These are phyloP conservation scores for Hymenoscyphus fructigenus DNA, from an alignment of 2,329 filamentous ascomycete species.

Conservation along the genomic window DNA sequence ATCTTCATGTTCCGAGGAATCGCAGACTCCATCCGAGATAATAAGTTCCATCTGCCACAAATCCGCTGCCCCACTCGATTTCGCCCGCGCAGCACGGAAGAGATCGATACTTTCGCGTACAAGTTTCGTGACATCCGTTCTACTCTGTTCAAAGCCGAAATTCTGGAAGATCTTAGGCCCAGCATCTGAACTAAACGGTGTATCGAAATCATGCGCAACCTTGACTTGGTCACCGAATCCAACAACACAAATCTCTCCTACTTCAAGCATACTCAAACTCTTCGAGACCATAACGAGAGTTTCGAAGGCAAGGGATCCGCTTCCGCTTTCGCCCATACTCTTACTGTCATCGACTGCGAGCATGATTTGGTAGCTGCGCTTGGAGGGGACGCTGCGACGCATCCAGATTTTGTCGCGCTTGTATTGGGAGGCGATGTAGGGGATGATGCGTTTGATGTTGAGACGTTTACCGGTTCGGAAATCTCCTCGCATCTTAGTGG, in stretches of 20 bases:
- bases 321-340: constrained; percentile 81
- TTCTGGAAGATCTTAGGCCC: constrained; percentile 81
- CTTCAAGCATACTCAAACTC: constrained; percentile 87
- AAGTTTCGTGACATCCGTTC: constrained; percentile 81
- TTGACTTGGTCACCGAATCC: constrained; percentile 84
- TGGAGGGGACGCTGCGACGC: constrained; percentile 85
- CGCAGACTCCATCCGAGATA: constrained; percentile 90
- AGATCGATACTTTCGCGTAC: constrained; percentile 75
- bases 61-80: constrained; percentile 56
- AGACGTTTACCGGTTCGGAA: constrained; percentile 97
- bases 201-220: constrained; percentile 82
- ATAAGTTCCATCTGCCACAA: constrained; percentile 95
- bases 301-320: constrained; percentile 82
- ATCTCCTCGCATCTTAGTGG: constrained; percentile 93
- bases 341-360: constrained; percentile 95
- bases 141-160: constrained; percentile 81
- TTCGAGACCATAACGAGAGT: constrained; percentile 90
- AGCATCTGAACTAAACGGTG: constrained; percentile 76
- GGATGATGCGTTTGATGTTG: constrained; percentile 99
- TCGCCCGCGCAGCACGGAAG: constrained; percentile 71
- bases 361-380: constrained; percentile 95
- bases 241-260: constrained; percentile 86
- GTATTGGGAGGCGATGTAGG: constrained; percentile 96
- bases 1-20: constrained; percentile 73
- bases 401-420: constrained; percentile 99